phyloP scores from a whole-genome alignment of 139 green algal genomes.

The Micromonas pusilla region DNA sequence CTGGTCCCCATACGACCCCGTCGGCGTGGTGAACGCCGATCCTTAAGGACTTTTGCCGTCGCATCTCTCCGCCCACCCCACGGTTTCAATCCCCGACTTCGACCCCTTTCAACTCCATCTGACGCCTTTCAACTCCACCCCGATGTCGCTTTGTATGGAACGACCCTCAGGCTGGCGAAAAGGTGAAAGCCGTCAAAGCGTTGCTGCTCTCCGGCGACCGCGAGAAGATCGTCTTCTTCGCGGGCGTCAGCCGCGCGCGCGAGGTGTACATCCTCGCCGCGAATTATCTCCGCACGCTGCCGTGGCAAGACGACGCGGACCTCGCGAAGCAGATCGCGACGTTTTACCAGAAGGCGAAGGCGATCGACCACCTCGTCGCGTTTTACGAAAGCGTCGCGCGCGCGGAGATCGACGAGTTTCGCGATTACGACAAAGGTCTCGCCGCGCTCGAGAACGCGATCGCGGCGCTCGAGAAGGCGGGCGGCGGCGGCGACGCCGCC shows the following conservation, averaged over 20 bases:
- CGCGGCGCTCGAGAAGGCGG: conserved; percentile 48
- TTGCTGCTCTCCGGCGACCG: conserved; percentile 63
- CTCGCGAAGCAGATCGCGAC: conserved; percentile 66
- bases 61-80: too few relatives aligned
- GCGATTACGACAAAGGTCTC: conserved; percentile 66
- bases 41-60: too few relatives aligned
- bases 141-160: too few relatives aligned
- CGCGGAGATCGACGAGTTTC: conserved; percentile 75
- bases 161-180: conserved; percentile 68
- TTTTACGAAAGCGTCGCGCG: conserved; percentile 76
- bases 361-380: conserved; percentile 50
- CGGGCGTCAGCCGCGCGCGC: conserved; percentile 60
- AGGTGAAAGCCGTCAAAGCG: conserved; percentile 69
- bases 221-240: conserved; percentile 80
- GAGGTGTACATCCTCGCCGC: conserved; percentile 70
- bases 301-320: conserved; percentile 62
- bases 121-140: too few relatives aligned
- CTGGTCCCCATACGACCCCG: too few relatives aligned
- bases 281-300: conserved; percentile 62
- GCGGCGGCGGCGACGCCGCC: not conserved
- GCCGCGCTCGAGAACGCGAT: conserved; percentile 37
- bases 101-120: too few relatives aligned
- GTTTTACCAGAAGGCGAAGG: conserved; percentile 75
- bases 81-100: too few relatives aligned
- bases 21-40: too few relatives aligned